phyloP scores from a whole-genome alignment of 768 basidiomycete genomes.

The Agaricus sinodeliciosus region DNA sequence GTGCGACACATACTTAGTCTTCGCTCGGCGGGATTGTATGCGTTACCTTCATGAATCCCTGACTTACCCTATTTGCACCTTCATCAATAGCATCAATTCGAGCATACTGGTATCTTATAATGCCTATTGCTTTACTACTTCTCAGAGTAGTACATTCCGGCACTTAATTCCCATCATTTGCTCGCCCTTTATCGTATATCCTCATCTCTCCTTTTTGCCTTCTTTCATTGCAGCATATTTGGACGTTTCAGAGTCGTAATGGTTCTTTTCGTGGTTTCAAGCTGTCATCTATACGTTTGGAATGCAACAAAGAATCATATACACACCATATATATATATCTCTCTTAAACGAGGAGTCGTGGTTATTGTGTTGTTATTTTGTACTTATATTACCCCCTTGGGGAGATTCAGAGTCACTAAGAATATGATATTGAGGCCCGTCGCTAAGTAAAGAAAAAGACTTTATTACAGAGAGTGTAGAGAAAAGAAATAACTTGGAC shows the following conservation, averaged over 20 bases:
- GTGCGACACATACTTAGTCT: constrained; percentile 87
- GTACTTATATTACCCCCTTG: not conserved
- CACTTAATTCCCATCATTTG: not conserved
- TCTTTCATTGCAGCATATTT: not conserved
- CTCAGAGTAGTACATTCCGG: not conserved
- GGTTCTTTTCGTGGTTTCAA: not conserved
- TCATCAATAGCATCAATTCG: not conserved
- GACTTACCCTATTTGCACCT: constrained; percentile 8
- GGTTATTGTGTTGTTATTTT: not conserved
- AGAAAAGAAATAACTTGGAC: no score
- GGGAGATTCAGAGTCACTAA: no score
- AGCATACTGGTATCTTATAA: constrained; percentile 3
- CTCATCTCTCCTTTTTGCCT: not conserved
- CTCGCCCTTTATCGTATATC: not conserved
- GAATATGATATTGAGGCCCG: no score
- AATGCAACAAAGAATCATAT: not conserved
- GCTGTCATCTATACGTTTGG: not conserved
- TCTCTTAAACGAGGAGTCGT: not conserved
- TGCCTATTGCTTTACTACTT: not conserved
- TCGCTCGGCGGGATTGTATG: constrained; percentile 34
- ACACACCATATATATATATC: not conserved
- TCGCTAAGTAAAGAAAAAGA: not conserved
- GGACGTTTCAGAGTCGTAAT: not conserved
- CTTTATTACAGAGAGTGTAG: no score
- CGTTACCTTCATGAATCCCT: constrained; percentile 21